Percentiles rank a stretch among this genome's conserved stretches.
These are phyloP conservation scores for Suaeda aralocaspica DNA, from an alignment of 148 eudicot genomes.

Conservation along the genomic window DNA sequence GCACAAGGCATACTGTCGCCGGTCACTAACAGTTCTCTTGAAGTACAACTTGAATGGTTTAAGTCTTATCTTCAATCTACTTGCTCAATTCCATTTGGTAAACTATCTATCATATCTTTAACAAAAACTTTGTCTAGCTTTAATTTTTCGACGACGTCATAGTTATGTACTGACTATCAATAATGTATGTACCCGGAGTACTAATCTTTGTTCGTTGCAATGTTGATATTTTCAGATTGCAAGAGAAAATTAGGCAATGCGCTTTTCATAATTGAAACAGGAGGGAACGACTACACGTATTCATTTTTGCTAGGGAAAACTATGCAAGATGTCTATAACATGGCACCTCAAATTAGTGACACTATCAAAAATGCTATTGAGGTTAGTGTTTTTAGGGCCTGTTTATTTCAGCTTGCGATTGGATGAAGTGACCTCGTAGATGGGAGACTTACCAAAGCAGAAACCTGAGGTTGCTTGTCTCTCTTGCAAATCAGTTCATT, in stretches of 20 bases:
- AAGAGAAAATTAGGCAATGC: slow-evolving; percentile 26
- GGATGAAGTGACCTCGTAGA: no score
- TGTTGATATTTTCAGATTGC: slow-evolving; percentile 13
- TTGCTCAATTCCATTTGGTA: slow-evolving; percentile 1
- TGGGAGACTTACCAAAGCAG: no score
- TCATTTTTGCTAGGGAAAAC: slow-evolving; percentile 20
- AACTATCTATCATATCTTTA: neutral
- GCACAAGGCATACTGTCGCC: neutral
- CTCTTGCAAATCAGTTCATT: no score
- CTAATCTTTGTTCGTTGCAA: no score
- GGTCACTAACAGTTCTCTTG: slow-evolving; percentile 19
- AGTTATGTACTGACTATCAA: no score
- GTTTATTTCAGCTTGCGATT: no score
- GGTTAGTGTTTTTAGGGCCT: neutral
- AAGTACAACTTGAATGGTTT: slow-evolving; percentile 26
- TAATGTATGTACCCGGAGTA: no score
- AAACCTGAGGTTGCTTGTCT: no score
- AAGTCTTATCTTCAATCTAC: slow-evolving; percentile 13
- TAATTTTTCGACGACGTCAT: neutral
- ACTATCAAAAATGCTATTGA: neutral
- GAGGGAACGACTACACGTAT: slow-evolving; percentile 38
- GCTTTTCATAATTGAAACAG: slow-evolving; percentile 36
- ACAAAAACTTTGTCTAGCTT: neutral
- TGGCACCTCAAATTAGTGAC: slow-evolving; percentile 8
- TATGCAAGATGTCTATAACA: neutral